phyloP scores from a whole-genome alignment of 1,139 yeast species.

The Taphrina betulina region DNA sequence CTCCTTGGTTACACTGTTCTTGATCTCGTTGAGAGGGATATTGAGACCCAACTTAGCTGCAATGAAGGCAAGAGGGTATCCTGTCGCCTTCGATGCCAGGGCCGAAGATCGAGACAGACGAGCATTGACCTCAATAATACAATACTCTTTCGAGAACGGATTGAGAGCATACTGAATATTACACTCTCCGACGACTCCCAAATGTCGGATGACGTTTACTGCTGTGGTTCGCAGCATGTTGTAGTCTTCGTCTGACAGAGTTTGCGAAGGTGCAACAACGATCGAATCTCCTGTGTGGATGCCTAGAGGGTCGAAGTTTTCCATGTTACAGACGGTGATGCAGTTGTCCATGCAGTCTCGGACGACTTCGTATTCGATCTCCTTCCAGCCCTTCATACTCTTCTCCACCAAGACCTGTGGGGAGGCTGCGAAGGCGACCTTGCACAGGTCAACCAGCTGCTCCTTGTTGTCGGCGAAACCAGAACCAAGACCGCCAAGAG shows the following conservation, averaged over 20 bases:
- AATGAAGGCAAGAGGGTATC: constrained; percentile 96
- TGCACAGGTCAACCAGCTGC: constrained; percentile 79
- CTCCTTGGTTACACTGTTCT: constrained; percentile 89
- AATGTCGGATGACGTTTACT: constrained; percentile 91
- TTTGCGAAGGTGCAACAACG: constrained; percentile 98
- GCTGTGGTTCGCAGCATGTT: constrained; percentile 98
- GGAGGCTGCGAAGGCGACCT: constrained; percentile 89
- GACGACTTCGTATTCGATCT: constrained; percentile 97
- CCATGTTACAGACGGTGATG: constrained; percentile 99
- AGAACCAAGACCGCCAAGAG: constrained; percentile 96
- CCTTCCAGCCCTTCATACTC: constrained; percentile 99
- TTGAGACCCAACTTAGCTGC: constrained; percentile 96
- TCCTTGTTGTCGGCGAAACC: constrained; percentile 92
- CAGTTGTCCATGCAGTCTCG: constrained; percentile 97
- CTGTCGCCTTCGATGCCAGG: constrained; percentile 97
- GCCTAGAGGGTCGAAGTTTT: constrained; percentile 96
- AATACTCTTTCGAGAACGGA: constrained; percentile 90
- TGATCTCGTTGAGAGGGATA: constrained; percentile 87
- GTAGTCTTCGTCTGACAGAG: constrained; percentile 94
- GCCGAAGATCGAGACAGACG: constrained; percentile 98
- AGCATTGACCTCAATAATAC: constrained; percentile 97
- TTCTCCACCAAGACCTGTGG: constrained; percentile 95
- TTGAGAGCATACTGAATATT: constrained; percentile 96
- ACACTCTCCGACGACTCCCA: constrained; percentile 99
- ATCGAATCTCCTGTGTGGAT: constrained; percentile 99